Conservation (phyloP, 2,329 filamentous ascomycete genomes). For the Tothia fuscella region DNA sequence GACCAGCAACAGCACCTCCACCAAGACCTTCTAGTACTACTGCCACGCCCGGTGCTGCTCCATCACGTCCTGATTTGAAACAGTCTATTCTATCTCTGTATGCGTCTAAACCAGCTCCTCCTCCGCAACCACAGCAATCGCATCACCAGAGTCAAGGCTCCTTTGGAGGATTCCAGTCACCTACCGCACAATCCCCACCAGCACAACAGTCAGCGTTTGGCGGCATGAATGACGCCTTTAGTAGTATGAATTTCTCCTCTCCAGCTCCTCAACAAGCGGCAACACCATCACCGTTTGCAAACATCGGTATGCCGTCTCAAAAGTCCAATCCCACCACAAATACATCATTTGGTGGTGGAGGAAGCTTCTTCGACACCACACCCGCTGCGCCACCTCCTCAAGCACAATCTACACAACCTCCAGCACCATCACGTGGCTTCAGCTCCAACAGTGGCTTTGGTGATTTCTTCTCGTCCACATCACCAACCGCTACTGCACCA, state of each 20-base stretch:
- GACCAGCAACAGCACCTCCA: conserved; percentile 54
- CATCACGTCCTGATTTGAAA: conserved; percentile 85
- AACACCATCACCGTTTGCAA: conserved; percentile 54
- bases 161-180: conserved; percentile 36
- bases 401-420: conserved; percentile 26
- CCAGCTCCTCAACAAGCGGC: conserved; percentile 33
- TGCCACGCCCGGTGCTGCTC: conserved; percentile 44
- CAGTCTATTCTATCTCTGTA: conserved; percentile 96
- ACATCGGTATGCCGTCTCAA: conserved; percentile 32
- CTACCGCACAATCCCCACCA: conserved; percentile 25
- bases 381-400: conserved; percentile 36
- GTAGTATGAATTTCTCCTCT: conserved; percentile 48
- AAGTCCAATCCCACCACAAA: conserved; percentile 22
- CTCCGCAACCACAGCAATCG: conserved; percentile 34
- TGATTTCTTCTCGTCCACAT: conserved; percentile 56
- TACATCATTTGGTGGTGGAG: conserved; percentile 48
- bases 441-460: conserved; percentile 44
- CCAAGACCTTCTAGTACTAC: conserved; percentile 69
- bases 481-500: conserved; percentile 28
- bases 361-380: conserved; percentile 81
- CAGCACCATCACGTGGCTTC: conserved; percentile 40
- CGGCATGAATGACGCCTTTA: conserved; percentile 72
- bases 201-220: conserved; percentile 39
- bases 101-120: conserved; percentile 65
- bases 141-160: conserved; percentile 43